phyloP scores from a whole-genome alignment of 805 yeast species.

The Saturnispora diversa region DNA sequence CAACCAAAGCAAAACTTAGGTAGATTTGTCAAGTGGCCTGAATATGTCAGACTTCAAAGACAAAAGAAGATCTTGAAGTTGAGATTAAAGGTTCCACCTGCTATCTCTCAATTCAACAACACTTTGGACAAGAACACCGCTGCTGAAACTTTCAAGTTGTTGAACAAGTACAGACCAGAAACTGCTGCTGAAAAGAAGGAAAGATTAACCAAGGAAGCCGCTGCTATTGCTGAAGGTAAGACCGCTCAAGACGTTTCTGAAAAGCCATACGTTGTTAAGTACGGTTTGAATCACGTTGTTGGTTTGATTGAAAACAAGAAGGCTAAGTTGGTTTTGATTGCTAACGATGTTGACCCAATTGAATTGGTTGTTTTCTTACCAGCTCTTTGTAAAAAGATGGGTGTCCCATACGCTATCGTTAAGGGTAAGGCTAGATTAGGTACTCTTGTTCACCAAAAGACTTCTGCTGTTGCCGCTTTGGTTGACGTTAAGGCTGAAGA shows the following conservation, averaged over 20 bases:
- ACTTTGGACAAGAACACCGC: slow-evolving; percentile 99
- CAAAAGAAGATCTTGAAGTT: slow-evolving; percentile 92
- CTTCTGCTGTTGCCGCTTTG: slow-evolving; percentile 93
- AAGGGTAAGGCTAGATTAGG: slow-evolving; percentile 99
- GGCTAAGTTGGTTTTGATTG: slow-evolving; percentile 94
- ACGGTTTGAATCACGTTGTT: slow-evolving; percentile 99
- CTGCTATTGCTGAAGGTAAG: slow-evolving; percentile 98
- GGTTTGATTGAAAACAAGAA: slow-evolving; percentile 96
- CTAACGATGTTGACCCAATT: slow-evolving; percentile 98
- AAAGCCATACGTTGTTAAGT: slow-evolving; percentile 95
- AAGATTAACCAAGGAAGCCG: slow-evolving; percentile 98
- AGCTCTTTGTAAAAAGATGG: slow-evolving; percentile 98
- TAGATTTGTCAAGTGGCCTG: slow-evolving; percentile 99
- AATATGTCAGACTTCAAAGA: slow-evolving; percentile 96
- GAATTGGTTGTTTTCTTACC: slow-evolving; percentile 96
- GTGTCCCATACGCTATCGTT: slow-evolving; percentile 97
- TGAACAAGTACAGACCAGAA: slow-evolving; percentile 99
- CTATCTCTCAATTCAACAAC: slow-evolving; percentile 93
- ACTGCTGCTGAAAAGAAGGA: slow-evolving; percentile 96
- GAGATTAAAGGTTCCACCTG: slow-evolving; percentile 99
- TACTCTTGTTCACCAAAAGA: slow-evolving; percentile 94
- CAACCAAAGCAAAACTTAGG: slow-evolving; percentile 95
- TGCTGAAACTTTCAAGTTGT: slow-evolving; percentile 89
- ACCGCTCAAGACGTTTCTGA: slow-evolving; percentile 92
- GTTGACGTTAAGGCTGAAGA: slow-evolving; percentile 93